Conservation (phyloP, 495 filamentous ascomycete species). For the Xylona heveae region DNA sequence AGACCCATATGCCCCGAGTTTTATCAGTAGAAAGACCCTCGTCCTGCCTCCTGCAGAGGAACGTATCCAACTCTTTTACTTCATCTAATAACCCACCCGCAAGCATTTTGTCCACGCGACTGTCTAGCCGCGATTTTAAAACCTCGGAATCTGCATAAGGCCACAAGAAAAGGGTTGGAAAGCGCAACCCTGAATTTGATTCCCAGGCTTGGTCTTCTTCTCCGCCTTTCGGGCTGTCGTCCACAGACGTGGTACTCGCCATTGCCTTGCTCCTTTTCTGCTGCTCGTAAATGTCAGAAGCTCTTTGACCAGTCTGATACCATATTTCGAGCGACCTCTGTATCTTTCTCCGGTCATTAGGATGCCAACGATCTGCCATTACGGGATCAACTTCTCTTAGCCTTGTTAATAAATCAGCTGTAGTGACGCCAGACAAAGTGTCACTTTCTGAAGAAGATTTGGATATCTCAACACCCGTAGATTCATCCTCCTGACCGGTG, state of each 20-base stretch:
- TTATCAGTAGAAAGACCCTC: slow-evolving; percentile 37
- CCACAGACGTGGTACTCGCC: slow-evolving; percentile 8
- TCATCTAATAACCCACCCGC: slow-evolving; percentile 48
- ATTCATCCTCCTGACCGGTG: slow-evolving; percentile 8
- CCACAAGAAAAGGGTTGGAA: slow-evolving; percentile 62
- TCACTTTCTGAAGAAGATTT: slow-evolving; percentile 12
- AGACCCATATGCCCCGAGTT: slow-evolving; percentile 76
- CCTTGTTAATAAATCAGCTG: slow-evolving; percentile 46
- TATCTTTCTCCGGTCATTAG: slow-evolving; percentile 78
- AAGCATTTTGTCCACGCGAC: slow-evolving; percentile 69
- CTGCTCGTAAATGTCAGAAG: slow-evolving; percentile 75
- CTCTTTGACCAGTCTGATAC: slow-evolving; percentile 50
- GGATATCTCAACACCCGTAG: slow-evolving; percentile 6
- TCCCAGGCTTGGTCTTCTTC: slow-evolving; percentile 1
- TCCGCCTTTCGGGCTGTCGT: slow-evolving; percentile 1
- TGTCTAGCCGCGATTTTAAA: slow-evolving; percentile 47
- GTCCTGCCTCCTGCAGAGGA: slow-evolving; percentile 22
- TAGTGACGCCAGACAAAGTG: slow-evolving; percentile 8
- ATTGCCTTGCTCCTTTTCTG: slow-evolving; percentile 21
- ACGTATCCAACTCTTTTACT: slow-evolving; percentile 37
- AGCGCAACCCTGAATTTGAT: slow-evolving; percentile 16
- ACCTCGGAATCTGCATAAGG: slow-evolving; percentile 47
- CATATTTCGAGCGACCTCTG: slow-evolving; percentile 77
- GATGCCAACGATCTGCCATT: slow-evolving; percentile 88
- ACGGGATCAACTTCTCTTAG: slow-evolving; percentile 63